Evolutionary conservation across 495 filamentous ascomycete species (phyloP).

Genomic region (Tuber aestivum): DNA sequence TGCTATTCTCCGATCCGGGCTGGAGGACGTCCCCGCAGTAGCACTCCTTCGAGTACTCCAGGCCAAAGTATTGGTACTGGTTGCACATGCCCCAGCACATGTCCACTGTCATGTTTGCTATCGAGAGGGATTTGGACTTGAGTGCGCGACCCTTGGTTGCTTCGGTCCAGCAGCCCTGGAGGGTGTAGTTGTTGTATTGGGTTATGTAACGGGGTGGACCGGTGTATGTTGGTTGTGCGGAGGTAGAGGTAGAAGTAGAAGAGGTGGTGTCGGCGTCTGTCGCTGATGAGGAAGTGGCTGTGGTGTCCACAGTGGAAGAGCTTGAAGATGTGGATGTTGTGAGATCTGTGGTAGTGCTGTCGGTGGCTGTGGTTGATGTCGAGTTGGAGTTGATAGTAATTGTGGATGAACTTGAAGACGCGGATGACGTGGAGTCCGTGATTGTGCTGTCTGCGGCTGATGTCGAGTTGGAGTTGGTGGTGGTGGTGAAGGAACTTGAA

Average conservation of each 20-base stretch:
- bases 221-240: constrained; percentile 11
- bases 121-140: constrained; percentile 20
- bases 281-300: constrained; percentile 8
- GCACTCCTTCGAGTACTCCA: constrained; percentile 45
- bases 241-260: constrained; percentile 24
- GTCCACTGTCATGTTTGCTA: constrained; percentile 28
- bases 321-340: constrained; percentile 16
- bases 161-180: constrained; percentile 43
- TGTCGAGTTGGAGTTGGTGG: not conserved
- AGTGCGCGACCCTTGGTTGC: constrained; percentile 39
- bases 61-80: constrained; percentile 43
- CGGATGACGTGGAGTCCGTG: not conserved
- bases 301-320: constrained; percentile 23
- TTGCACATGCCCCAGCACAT: constrained; percentile 42
- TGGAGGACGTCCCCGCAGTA: constrained; percentile 43
- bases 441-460: constrained; percentile 10
- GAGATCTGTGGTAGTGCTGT: constrained; percentile 5
- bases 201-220: constrained; percentile 13
- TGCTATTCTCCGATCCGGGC: constrained; percentile 13
- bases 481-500: constrained; percentile 23
- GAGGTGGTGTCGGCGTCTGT: constrained; percentile 5
- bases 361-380: constrained; percentile 1
- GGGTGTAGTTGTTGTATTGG: constrained; percentile 18
- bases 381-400: not conserved
- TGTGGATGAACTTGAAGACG: constrained; percentile 28